Evolutionary conservation across 768 basidiomycete species (phyloP).

Genomic region (Suillus americanus): DNA sequence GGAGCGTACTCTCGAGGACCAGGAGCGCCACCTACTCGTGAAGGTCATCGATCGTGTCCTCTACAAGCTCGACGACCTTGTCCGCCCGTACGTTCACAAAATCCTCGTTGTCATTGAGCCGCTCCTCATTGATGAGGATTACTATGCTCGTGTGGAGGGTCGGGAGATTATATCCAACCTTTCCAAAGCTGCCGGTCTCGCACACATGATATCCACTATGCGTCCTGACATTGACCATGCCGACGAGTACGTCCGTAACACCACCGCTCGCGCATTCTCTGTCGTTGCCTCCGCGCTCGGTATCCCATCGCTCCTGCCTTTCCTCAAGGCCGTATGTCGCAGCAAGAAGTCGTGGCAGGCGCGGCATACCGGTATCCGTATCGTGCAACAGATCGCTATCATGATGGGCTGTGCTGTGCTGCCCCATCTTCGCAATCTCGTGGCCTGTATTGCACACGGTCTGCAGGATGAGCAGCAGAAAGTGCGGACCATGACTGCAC

Average conservation of each 20-base stretch:
- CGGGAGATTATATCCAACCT: slow-evolving; percentile 99
- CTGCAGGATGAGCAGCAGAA: slow-evolving; percentile 79
- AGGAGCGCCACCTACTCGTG: slow-evolving; percentile 96
- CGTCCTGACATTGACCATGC: slow-evolving; percentile 99
- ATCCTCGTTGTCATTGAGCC: slow-evolving; percentile 99
- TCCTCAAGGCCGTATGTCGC: slow-evolving; percentile 97
- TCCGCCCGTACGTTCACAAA: slow-evolving; percentile 98
- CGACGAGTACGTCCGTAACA: slow-evolving; percentile 98
- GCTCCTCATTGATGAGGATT: slow-evolving; percentile 96
- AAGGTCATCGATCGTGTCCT: slow-evolving; percentile 99
- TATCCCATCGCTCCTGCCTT: slow-evolving; percentile 95
- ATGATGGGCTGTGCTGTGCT: slow-evolving; percentile 99
- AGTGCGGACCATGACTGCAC: slow-evolving; percentile 77
- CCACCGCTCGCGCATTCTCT: slow-evolving; percentile 97
- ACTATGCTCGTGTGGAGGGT: slow-evolving; percentile 95
- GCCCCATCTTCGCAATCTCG: slow-evolving; percentile 94
- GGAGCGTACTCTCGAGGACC: slow-evolving; percentile 97
- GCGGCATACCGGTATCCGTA: slow-evolving; percentile 97
- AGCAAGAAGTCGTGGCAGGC: slow-evolving; percentile 99
- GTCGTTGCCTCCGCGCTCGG: slow-evolving; percentile 98
- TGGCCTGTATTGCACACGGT: slow-evolving; percentile 90
- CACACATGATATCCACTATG: slow-evolving; percentile 99
- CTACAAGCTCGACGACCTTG: slow-evolving; percentile 98
- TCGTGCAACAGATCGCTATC: slow-evolving; percentile 98
- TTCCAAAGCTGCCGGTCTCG: slow-evolving; percentile 97